These are phyloP conservation scores for Eimeria sp. DNA, from an alignment of 169 alveolate genomes.

Conservation along the genomic window DNA sequence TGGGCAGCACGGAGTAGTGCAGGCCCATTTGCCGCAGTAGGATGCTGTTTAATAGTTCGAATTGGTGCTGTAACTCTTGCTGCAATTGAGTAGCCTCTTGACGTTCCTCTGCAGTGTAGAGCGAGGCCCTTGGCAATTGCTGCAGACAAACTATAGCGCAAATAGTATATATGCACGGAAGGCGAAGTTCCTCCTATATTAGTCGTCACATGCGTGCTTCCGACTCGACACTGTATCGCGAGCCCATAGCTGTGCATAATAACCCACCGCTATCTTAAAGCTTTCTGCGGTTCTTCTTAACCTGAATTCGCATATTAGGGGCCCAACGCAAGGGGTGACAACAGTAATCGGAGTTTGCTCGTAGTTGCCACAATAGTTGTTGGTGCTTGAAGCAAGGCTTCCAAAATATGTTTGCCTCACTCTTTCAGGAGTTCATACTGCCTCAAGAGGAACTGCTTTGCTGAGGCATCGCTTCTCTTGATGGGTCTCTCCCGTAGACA, in stretches of 20 bases:
- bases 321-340: neutral
- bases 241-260: neutral
- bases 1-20: conserved; percentile 19
- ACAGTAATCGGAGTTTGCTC: neutral
- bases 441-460: conserved; percentile 47
- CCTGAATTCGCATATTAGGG: conserved; percentile 17
- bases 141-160: conserved; percentile 9
- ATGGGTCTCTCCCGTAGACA: conserved; percentile 34
- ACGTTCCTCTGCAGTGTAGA: conserved; percentile 19
- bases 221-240: neutral
- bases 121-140: conserved; percentile 47
- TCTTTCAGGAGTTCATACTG: conserved; percentile 57
- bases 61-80: conserved; percentile 39
- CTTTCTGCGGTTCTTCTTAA: conserved; percentile 32
- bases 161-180: neutral
- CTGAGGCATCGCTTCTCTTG: conserved; percentile 8
- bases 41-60: conserved; percentile 22
- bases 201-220: neutral
- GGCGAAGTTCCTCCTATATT: no score
- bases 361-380: neutral
- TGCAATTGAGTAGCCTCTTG: conserved; percentile 42
- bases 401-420: conserved; percentile 7
- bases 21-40: conserved; percentile 34
- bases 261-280: conserved; percentile 50
- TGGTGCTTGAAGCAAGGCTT: neutral